Conservation (phyloP, 805 yeast genomes). For the Barnettozyma sucrosica region DNA sequence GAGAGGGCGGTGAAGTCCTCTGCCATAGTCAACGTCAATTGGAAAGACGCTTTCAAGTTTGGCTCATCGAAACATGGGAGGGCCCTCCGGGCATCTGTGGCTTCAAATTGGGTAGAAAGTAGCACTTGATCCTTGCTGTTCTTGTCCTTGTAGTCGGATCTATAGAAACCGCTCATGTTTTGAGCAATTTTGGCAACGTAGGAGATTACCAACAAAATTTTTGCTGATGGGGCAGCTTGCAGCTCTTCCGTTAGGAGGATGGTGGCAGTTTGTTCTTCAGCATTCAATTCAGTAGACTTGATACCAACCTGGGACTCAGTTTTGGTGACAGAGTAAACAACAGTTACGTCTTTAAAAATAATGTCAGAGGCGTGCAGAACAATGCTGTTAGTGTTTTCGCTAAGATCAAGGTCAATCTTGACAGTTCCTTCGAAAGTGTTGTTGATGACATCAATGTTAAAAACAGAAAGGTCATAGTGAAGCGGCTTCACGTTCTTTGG, state of each 20-base stretch:
- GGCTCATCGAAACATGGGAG: slow-evolving; percentile 87
- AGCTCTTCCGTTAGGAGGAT: slow-evolving; percentile 46
- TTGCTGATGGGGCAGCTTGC: slow-evolving; percentile 29
- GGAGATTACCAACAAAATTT: slow-evolving; percentile 40
- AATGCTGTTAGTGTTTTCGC: slow-evolving; percentile 40
- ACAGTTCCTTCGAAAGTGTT: slow-evolving; percentile 56
- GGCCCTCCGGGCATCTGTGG: slow-evolving; percentile 79
- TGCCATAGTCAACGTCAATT: slow-evolving; percentile 53
- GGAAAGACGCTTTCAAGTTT: slow-evolving; percentile 67
- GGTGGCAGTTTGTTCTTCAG: slow-evolving; percentile 55
- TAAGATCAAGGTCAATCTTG: slow-evolving; percentile 46
- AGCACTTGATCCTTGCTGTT: slow-evolving; percentile 63
- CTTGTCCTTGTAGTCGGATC: slow-evolving; percentile 53
- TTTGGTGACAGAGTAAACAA: slow-evolving; percentile 33
- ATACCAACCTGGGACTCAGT: slow-evolving; percentile 20
- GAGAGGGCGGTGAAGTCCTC: slow-evolving; percentile 53
- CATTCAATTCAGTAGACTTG: slow-evolving; percentile 35
- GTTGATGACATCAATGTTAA: slow-evolving; percentile 51
- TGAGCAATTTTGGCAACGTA: slow-evolving; percentile 60
- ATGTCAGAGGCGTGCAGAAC: slow-evolving; percentile 58
- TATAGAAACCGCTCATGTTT: slow-evolving; percentile 77
- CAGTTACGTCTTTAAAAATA: slow-evolving; percentile 42
- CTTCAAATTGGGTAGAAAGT: slow-evolving; percentile 82
- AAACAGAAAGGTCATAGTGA: slow-evolving; percentile 58
- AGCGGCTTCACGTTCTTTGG: slow-evolving; percentile 64